Evolutionary conservation across 2,329 filamentous ascomycete genomes (phyloP).

Genomic region (Karstenula rhodostoma): DNA sequence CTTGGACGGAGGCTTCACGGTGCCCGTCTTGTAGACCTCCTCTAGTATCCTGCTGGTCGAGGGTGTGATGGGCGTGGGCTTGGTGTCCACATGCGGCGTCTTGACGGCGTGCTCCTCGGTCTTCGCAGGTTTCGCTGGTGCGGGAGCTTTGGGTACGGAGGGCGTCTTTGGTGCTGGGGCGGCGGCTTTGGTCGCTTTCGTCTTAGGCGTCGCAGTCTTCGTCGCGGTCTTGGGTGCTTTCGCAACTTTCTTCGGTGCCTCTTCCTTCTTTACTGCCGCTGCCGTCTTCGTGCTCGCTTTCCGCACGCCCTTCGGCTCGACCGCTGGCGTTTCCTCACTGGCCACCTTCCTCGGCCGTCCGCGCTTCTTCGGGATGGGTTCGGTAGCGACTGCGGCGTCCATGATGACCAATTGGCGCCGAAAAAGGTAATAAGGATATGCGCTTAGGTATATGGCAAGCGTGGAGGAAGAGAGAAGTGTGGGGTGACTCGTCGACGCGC

Average conservation of each 20-base stretch:
- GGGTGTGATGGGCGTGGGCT: conserved; percentile 38
- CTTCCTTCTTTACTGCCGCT: conserved; percentile 21
- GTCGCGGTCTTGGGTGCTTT: conserved; percentile 7
- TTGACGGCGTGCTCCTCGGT: conserved; percentile 3
- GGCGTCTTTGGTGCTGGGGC: not conserved
- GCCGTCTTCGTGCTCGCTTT: conserved; percentile 35
- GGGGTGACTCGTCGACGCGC: conserved; percentile 16
- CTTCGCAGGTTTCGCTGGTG: conserved; percentile 5
- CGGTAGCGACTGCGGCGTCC: conserved; percentile 18
- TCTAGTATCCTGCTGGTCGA: conserved; percentile 42
- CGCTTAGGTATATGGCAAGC: not conserved
- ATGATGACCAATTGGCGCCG: not conserved
- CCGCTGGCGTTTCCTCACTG: conserved; percentile 26
- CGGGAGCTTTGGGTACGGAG: conserved; percentile 2
- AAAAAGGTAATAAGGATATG: not conserved
- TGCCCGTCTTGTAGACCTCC: conserved; percentile 36
- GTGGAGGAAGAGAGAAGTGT: not conserved
- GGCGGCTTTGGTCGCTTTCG: conserved; percentile 7
- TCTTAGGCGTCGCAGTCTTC: conserved; percentile 20
- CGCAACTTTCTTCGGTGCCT: conserved; percentile 18
- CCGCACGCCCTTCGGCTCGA: conserved; percentile 30
- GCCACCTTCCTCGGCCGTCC: conserved; percentile 45
- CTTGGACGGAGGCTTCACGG: conserved; percentile 23
- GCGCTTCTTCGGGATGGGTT: conserved; percentile 39
- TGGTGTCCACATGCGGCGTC: conserved; percentile 6